These are phyloP conservation scores for Botrytis pseudocinerea DNA, from an alignment of 2,329 filamentous ascomycete genomes.

Conservation along the genomic window DNA sequence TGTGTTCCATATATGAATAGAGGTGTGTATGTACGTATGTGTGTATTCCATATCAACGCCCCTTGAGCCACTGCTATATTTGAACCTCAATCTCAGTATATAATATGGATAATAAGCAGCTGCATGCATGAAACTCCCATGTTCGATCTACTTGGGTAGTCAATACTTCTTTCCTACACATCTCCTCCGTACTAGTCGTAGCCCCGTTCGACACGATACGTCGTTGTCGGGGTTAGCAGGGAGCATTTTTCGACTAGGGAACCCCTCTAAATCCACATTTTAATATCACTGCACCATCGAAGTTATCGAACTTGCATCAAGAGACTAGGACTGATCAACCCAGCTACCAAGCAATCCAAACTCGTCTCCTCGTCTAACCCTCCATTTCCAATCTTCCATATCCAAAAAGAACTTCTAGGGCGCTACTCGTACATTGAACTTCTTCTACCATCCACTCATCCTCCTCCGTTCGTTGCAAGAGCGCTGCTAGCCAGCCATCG, in stretches of 20 bases:
- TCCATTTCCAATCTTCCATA: slow-evolving; percentile 19
- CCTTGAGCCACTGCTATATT: slow-evolving; percentile 9
- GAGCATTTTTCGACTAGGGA: neutral
- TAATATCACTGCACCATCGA: slow-evolving; percentile 16
- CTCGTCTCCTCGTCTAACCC: slow-evolving; percentile 4
- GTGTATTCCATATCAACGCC: neutral
- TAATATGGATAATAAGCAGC: neutral
- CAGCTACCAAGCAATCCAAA: slow-evolving; percentile 1
- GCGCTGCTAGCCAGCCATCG: slow-evolving; percentile 24
- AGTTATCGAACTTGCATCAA: neutral
- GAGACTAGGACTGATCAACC: neutral
- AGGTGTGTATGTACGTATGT: neutral
- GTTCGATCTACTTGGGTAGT: slow-evolving; percentile 7
- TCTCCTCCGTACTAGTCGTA: slow-evolving; percentile 6
- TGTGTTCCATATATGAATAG: slow-evolving; percentile 6
- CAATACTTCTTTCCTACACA: slow-evolving; percentile 8
- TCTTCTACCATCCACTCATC: slow-evolving; percentile 10
- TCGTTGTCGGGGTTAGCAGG: slow-evolving; percentile 4
- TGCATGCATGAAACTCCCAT: slow-evolving; percentile 13
- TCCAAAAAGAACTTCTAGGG: slow-evolving; percentile 18
- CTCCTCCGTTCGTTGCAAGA: slow-evolving; percentile 9
- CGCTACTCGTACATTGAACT: slow-evolving; percentile 1
- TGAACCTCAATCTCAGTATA: neutral
- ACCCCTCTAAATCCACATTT: slow-evolving; percentile 16
- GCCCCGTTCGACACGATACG: slow-evolving; percentile 7